These are phyloP conservation scores for Jacaranda copaia DNA, from an alignment of 257 asterid genomes.

Conservation along the genomic window DNA sequence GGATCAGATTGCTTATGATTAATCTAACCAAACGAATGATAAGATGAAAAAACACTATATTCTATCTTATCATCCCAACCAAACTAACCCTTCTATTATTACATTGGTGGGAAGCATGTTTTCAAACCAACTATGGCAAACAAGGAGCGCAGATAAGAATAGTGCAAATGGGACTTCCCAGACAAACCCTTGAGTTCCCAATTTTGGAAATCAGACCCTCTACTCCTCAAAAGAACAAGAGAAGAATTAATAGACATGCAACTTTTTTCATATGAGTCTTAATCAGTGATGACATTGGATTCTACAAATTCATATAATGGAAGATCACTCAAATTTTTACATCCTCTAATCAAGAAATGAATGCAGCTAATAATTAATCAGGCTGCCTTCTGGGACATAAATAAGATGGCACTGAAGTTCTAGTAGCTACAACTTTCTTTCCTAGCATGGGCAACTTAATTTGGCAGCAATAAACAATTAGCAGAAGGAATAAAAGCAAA, in stretches of 20 bases:
- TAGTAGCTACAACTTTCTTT: constrained; percentile 45
- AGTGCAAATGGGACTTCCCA: not conserved
- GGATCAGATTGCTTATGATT: too few species aligned
- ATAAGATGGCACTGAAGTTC: constrained; percentile 63
- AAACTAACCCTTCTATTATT: too few species aligned
- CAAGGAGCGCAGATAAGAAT: too few species aligned
- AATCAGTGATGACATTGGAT: constrained; percentile 9
- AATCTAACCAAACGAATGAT: too few species aligned
- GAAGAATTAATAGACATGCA: not conserved
- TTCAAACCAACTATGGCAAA: too few species aligned
- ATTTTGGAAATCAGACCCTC: not conserved
- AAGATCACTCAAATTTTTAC: not conserved
- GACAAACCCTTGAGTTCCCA: not conserved
- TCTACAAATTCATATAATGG: constrained; percentile 2
- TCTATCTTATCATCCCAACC: too few species aligned
- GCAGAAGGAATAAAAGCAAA: constrained; percentile 51
- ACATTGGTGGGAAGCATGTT: too few species aligned
- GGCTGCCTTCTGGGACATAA: constrained; percentile 46
- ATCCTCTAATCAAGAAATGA: constrained; percentile 33
- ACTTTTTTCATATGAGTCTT: not conserved
- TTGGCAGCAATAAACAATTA: constrained; percentile 59
- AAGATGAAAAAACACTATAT: too few species aligned
- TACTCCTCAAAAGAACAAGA: not conserved
- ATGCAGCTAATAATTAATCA: constrained; percentile 31
- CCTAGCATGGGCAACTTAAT: constrained; percentile 71